Conservation (phyloP, 2,329 filamentous ascomycete species). For the Ceratocystis destructans region DNA sequence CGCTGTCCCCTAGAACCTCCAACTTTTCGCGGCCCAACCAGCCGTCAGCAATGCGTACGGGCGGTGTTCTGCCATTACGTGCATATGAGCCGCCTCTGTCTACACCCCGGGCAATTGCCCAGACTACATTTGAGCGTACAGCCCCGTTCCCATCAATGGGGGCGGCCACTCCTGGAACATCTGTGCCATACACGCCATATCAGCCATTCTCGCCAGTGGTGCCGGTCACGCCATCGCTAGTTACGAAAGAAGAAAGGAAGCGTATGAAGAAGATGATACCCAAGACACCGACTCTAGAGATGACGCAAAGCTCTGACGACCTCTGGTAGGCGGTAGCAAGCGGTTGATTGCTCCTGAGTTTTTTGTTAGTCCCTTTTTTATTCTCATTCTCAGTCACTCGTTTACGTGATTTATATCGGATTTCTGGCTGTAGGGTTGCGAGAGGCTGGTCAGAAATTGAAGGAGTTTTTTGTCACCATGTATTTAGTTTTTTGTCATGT, state of each 20-base stretch:
- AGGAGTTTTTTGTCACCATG: background rate
- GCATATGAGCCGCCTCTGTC: slow-evolving; percentile 45
- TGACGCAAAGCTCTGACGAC: slow-evolving; percentile 50
- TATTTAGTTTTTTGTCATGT: background rate
- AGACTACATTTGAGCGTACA: slow-evolving; percentile 49
- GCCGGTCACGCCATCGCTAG: slow-evolving; percentile 61
- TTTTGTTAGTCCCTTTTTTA: background rate
- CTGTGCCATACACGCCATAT: slow-evolving; percentile 62
- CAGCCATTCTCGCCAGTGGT: slow-evolving; percentile 65
- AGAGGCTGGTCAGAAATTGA: background rate
- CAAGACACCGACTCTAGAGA: slow-evolving; percentile 47
- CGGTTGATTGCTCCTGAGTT: background rate
- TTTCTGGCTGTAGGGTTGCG: background rate
- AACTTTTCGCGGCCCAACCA: slow-evolving; percentile 37
- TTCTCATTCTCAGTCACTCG: slow-evolving; percentile 7
- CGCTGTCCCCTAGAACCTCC: slow-evolving; percentile 36
- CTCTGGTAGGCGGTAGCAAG: slow-evolving; percentile 39
- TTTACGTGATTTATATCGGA: background rate
- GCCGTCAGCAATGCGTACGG: slow-evolving; percentile 43
- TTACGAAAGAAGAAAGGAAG: slow-evolving; percentile 58
- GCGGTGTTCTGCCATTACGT: slow-evolving; percentile 44
- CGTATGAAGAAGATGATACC: slow-evolving; percentile 50
- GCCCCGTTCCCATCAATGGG: slow-evolving; percentile 42
- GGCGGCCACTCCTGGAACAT: slow-evolving; percentile 47
- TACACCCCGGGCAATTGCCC: slow-evolving; percentile 36